A percentile compares a stretch with the other conserved stretches of the same genome.
Evolutionary conservation across 2,329 filamentous ascomycete genomes (phyloP).

Genomic region (Chalaropsis thielavioides): DNA sequence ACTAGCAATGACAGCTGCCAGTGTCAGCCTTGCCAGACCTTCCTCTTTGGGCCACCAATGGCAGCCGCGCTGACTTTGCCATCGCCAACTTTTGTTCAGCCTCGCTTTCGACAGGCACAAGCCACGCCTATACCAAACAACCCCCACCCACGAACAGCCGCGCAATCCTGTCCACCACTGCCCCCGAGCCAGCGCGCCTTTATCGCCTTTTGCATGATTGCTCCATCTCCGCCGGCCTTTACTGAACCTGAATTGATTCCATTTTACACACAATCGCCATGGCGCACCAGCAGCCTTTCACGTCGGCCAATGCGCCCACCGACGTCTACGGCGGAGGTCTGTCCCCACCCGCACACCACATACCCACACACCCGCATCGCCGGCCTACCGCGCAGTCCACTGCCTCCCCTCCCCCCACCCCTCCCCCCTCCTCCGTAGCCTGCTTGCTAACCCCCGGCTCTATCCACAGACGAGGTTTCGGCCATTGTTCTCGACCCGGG

Average conservation of each 20-base stretch:
- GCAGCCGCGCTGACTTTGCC: conserved; percentile 15
- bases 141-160: background rate
- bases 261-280: conserved; percentile 25
- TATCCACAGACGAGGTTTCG: conserved; percentile 74
- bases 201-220: background rate
- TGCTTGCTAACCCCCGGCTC: conserved; percentile 6
- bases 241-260: background rate
- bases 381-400: too few relatives aligned
- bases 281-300: conserved; percentile 33
- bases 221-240: background rate
- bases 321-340: conserved; percentile 51
- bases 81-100: conserved; percentile 5
- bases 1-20: conserved; percentile 4
- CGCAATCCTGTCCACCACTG: background rate
- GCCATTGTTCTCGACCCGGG: conserved; percentile 93
- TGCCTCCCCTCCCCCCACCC: conserved; percentile 5
- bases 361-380: too few relatives aligned
- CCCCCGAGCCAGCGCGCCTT: background rate
- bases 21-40: too few relatives aligned
- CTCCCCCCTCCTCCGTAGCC: background rate
- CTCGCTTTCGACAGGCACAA: background rate
- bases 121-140: conserved; percentile 2
- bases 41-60: conserved; percentile 20
- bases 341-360: too few relatives aligned
- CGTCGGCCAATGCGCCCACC: conserved; percentile 29